Base-by-base conservation (phyloP, 331 rosid species). In the Phaseolus coccineus region DNA sequence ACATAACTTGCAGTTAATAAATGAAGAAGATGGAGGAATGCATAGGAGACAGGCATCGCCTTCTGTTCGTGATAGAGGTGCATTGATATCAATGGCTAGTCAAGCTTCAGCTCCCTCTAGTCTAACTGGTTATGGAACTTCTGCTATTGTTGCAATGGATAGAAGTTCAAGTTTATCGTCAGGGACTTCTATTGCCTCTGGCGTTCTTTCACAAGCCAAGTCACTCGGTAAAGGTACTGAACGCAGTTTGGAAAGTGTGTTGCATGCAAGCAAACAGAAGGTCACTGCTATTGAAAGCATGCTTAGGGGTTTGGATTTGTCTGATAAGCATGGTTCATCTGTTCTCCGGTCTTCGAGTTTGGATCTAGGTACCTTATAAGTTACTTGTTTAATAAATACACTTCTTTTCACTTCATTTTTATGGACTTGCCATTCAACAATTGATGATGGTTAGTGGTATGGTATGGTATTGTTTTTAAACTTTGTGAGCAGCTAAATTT, bases 91-190 rank as follows among this genome's bases (percentile, higher is more conserved):
- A 56, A 81, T 83, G 44, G 81, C 83, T 71, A 81, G 87, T 69
- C 99, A 93, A 73, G 73, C 89, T 55, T 89, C 96, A 78, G 86
- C 88, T 83, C 78, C 90, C 44, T 82, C 99, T 80, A 90, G 85
- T 84, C 75, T 91, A 70, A 88, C 96, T 63, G 97, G 98, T 73
- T 96, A 93, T 90, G 98, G 98, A 90, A 96, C 99, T 79, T 91
- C 99, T 76, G 98, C 99, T 69, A 96, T 93, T 82, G 97, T 96
- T 85, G 97, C 98, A 30, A 96, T 96, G 98, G 95, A 93, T 89
- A 88, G 89, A 92, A 93, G 90, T 87, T 90, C 97, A 67, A 91
- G 83, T 83, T 86, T 96, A 77, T 87, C 96, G 22, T 87, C 98
- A 3, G 98, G 97, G 80, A 87, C 91, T 31, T 86, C 97, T 46